A percentile compares a stretch with the other conserved stretches of the same genome.
These are phyloP conservation scores for Trametes meyenii DNA, from an alignment of 768 basidiomycete species.

Conservation along the genomic window DNA sequence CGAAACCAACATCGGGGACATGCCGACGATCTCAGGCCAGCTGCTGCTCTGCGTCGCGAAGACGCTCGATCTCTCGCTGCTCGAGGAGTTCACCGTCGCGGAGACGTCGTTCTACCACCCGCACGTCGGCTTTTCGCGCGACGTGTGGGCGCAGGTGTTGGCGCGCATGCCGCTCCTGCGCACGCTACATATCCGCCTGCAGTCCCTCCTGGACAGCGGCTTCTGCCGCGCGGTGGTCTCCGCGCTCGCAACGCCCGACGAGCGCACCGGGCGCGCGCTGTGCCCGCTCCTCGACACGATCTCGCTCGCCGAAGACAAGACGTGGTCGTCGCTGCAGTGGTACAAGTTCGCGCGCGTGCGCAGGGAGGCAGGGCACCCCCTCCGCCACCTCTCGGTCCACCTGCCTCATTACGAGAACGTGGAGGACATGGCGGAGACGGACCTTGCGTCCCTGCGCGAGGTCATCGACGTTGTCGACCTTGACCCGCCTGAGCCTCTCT, in stretches of 20 bases:
- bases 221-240: conserved; percentile 30
- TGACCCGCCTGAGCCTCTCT: conserved; percentile 24
- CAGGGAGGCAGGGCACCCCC: conserved; percentile 23
- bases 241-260: conserved; percentile 27
- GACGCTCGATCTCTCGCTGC: conserved; percentile 27
- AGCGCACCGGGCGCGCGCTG: conserved; percentile 24
- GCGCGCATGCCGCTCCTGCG: conserved; percentile 30
- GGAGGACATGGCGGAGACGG: conserved; percentile 33
- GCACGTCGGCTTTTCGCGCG: conserved; percentile 27
- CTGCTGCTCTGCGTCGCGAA: conserved; percentile 26
- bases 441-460: conserved; percentile 29
- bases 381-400: conserved; percentile 31
- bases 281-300: conserved; percentile 32
- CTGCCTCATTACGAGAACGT: conserved; percentile 34
- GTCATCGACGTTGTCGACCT: conserved; percentile 33
- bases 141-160: conserved; percentile 30
- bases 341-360: conserved; percentile 31
- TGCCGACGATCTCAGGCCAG: conserved; percentile 29
- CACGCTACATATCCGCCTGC: conserved; percentile 29
- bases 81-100: conserved; percentile 33
- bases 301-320: conserved; percentile 30
- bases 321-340: conserved; percentile 35
- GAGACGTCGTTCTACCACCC: conserved; percentile 29
- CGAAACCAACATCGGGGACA: conserved; percentile 30
- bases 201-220: conserved; percentile 30